These are phyloP conservation scores for Cladophialophora bantiana DNA, from an alignment of 2,329 filamentous ascomycete genomes.

Conservation along the genomic window DNA sequence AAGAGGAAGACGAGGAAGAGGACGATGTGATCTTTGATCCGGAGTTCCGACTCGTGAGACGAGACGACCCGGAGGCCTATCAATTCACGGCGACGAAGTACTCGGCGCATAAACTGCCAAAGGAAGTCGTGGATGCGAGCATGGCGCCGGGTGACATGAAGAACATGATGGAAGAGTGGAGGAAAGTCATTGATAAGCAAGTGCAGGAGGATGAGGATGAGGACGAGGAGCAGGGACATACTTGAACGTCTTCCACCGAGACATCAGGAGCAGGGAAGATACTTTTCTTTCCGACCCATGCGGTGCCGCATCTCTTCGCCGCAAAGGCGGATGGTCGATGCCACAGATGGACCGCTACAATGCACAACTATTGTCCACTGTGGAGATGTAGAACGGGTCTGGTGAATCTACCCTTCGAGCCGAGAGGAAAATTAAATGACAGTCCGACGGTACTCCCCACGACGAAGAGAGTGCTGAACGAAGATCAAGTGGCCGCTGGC, in stretches of 20 bases:
- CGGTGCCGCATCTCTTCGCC: not conserved
- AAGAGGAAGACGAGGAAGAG: conserved; percentile 12
- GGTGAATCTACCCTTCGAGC: too few relatives aligned
- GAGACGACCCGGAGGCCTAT: conserved; percentile 87
- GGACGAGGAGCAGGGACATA: conserved; percentile 18
- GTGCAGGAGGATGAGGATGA: conserved; percentile 46
- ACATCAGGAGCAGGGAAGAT: not conserved
- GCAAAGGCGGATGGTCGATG: not conserved
- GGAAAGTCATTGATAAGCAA: conserved; percentile 60
- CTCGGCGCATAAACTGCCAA: conserved; percentile 93
- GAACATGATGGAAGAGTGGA: conserved; percentile 81
- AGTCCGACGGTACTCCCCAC: too few relatives aligned
- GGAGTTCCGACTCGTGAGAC: conserved; percentile 81
- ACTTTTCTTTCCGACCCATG: not conserved
- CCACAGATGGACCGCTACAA: not conserved
- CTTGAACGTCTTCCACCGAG: not conserved
- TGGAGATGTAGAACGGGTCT: too few relatives aligned
- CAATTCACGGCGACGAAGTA: conserved; percentile 86
- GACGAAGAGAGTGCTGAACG: too few relatives aligned
- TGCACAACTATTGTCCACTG: not conserved
- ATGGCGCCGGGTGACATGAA: conserved; percentile 72
- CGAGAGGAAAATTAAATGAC: too few relatives aligned
- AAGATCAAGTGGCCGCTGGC: too few relatives aligned
- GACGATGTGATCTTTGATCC: conserved; percentile 62
- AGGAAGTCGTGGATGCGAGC: conserved; percentile 81